Evolutionary conservation across 257 asterid genomes (phyloP).

Genomic region (Capsicum pubescens): DNA sequence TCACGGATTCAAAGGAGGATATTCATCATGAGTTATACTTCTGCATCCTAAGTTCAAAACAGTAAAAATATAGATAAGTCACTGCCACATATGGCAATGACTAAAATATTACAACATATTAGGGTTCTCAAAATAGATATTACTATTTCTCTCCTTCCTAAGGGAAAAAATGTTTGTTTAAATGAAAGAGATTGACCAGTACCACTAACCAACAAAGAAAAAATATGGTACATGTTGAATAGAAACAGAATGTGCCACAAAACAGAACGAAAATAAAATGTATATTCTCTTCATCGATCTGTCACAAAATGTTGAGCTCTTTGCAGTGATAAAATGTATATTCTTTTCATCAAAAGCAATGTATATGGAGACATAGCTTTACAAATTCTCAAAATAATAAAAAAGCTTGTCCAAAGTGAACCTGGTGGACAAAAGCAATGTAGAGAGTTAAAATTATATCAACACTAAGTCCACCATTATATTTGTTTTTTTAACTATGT

Average conservation of each 20-base stretch:
- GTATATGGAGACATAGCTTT: slow-evolving; percentile 12
- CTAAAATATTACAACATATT: background rate
- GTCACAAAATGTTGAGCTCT: background rate
- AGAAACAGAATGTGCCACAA: background rate
- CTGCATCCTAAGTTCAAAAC: background rate
- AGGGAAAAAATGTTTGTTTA: background rate
- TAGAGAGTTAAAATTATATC: too few species aligned
- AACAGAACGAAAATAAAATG: background rate
- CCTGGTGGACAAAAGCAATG: background rate
- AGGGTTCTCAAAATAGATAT: slow-evolving; percentile 10
- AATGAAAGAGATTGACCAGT: background rate
- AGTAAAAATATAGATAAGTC: background rate
- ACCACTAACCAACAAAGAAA: background rate
- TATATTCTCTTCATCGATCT: slow-evolving; percentile 17
- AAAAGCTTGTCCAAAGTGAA: background rate
- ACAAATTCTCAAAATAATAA: slow-evolving; percentile 5
- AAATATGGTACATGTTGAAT: background rate
- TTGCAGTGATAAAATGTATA: background rate
- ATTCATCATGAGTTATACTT: background rate
- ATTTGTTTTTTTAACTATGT: too few species aligned
- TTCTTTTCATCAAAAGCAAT: slow-evolving; percentile 2
- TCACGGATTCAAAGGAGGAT: background rate
- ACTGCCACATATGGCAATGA: background rate
- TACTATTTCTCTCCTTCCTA: background rate
- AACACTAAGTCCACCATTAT: too few species aligned